Evolutionary conservation across 441 rosid genomes (phyloP).

Genomic region (Geranium incanum): DNA sequence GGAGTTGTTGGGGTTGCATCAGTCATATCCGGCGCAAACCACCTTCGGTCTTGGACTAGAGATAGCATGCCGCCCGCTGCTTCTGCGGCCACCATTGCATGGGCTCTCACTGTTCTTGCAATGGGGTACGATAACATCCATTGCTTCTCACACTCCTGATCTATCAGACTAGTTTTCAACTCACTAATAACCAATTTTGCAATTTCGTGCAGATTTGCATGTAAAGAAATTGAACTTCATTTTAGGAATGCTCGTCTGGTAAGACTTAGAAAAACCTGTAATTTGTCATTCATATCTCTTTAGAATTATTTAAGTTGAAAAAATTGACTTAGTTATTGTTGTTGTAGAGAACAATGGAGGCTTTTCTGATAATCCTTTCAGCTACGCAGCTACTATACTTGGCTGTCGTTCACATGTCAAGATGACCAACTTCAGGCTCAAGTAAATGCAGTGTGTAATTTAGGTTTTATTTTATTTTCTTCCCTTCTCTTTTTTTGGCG

Average conservation of each 20-base stretch:
- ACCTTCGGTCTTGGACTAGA: constrained; percentile 47
- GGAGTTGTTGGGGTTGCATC: constrained; percentile 85
- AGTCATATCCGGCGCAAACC: constrained; percentile 53
- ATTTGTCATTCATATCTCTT: no score
- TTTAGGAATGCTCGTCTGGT: constrained; percentile 71
- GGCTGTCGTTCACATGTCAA: constrained; percentile 49
- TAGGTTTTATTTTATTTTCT: constrained; percentile 8
- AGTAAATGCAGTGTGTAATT: constrained; percentile 5
- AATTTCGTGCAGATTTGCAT: constrained; percentile 50
- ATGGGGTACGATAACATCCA: constrained; percentile 47
- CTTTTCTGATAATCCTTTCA: constrained; percentile 81
- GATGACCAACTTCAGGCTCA: constrained; percentile 19
- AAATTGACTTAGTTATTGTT: not conserved
- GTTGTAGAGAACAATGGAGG: constrained; percentile 96
- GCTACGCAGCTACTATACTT: constrained; percentile 78
- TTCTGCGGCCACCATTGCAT: constrained; percentile 64
- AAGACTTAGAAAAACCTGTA: constrained; percentile 16
- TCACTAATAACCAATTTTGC: not conserved
- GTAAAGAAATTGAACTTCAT: constrained; percentile 73
- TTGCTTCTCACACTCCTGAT: not conserved
- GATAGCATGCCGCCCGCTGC: constrained; percentile 67
- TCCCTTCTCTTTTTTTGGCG: constrained; percentile 1
- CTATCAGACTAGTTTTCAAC: not conserved
- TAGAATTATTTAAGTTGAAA: not conserved
- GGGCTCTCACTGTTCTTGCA: constrained; percentile 82